Evolutionary conservation across 306 rosid species (phyloP).

Genomic region (Prunus mume): DNA sequence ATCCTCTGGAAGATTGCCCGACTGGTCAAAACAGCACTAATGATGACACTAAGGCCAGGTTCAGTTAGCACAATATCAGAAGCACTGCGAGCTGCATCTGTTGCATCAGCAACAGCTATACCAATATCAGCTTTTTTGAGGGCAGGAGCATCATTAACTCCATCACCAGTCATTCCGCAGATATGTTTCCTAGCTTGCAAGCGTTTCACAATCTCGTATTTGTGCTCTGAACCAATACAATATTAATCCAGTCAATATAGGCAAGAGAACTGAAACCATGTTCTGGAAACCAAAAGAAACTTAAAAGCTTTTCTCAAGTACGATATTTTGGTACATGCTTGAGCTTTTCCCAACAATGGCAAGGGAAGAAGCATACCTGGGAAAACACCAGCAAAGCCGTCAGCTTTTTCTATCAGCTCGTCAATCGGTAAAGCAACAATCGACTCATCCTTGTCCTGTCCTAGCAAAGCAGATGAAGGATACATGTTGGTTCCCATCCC

Average conservation of each 20-base stretch:
- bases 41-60: slow-evolving; percentile 95
- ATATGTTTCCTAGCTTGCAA: slow-evolving; percentile 98
- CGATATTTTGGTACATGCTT: background rate
- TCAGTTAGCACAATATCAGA: slow-evolving; percentile 97
- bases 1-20: slow-evolving; percentile 97
- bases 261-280: slow-evolving; percentile 1
- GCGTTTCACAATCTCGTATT: slow-evolving; percentile 96
- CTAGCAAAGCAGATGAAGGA: slow-evolving; percentile 95
- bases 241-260: slow-evolving; percentile 20
- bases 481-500: slow-evolving; percentile 99
- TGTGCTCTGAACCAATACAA: slow-evolving; percentile 69
- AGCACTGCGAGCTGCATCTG: slow-evolving; percentile 99
- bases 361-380: slow-evolving; percentile 59
- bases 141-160: slow-evolving; percentile 99
- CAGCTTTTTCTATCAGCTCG: slow-evolving; percentile 93
- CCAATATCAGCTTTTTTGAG: slow-evolving; percentile 99
- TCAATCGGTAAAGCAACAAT: slow-evolving; percentile 88
- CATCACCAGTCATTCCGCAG: slow-evolving; percentile 99
- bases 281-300: background rate
- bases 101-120: slow-evolving; percentile 98
- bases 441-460: slow-evolving; percentile 90
- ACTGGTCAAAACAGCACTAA: slow-evolving; percentile 97
- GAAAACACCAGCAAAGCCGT: slow-evolving; percentile 96
- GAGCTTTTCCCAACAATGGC: background rate
- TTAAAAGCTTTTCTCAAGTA: background rate